Base-by-base conservation (phyloP, 257 asterid genomes). In the Catharanthus roseus region DNA sequence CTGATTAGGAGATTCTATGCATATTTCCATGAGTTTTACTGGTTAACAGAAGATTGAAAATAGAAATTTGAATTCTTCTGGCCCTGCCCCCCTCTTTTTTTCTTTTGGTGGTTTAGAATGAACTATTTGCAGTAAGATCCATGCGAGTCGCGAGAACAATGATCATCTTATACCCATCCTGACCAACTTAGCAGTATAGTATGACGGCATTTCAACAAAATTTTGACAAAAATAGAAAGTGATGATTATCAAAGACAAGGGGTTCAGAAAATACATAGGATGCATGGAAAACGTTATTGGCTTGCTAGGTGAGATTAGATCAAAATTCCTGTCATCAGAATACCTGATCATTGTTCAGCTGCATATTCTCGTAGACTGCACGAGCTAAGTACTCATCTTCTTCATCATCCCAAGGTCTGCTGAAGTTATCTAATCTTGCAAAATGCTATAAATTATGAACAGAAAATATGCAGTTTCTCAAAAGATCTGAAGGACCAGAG, bases 341-440 rank as follows among this genome's bases (percentile, higher is more conserved):
- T 80, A 91, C 97, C 96, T 88, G 77, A 62, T 89, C 86, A 57
- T 51, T 69, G 71, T 82, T 86, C 67, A 95, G 92, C 74, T 85
- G 90, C 97, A 95, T 89, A 81, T 91, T 90, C 74, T 89, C 84
- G 51, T 84, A 89, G 31, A 89, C 93, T 68, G 82, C 75, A 72
- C 80, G 86, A 75, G 99, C 86, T 83, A 95, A 81, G 81, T 88
- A 89, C 60, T 91, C 93, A 57, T 95, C 97, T 87, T 93, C 96
- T 80, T 88, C 97, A 74, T 95, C 96, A 74, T 91, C 97, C 96
- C 96, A 91, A 67, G 85, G 77, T 65, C 44, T 45, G 74, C 70
- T 62, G 58, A 10, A 69, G 54, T 70, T 67, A 68, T 77, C 86
- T 41, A 82, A 70, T 67, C 82, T 96, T 87, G 90, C 83, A 70